phyloP scores from a whole-genome alignment of 495 filamentous ascomycete species.

The Penicillium waksmanii region DNA sequence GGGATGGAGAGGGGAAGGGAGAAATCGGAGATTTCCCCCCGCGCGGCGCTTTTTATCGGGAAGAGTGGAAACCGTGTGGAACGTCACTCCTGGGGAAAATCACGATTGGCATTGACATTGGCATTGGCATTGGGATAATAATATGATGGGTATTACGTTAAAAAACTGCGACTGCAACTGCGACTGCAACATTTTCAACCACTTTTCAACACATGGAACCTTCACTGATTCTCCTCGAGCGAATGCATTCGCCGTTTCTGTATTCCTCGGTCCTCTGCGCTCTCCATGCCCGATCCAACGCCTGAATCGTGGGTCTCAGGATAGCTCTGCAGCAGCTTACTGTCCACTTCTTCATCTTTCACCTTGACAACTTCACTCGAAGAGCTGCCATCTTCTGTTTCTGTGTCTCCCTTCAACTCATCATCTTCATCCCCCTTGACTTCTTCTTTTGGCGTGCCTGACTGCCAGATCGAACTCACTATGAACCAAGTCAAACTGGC shows the following conservation, averaged over 20 bases:
- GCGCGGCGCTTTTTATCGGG: constrained; percentile 15
- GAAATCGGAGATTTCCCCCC: constrained; percentile 22
- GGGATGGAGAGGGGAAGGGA: constrained; percentile 23
- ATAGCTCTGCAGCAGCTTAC: constrained; percentile 25
- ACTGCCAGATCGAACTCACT: constrained; percentile 42
- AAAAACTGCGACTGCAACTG: no score
- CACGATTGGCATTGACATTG: constrained; percentile 11
- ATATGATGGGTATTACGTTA: not conserved
- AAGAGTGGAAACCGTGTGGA: not conserved
- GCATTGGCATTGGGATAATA: constrained; percentile 16
- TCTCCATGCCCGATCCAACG: constrained; percentile 40
- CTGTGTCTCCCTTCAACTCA: constrained; percentile 35
- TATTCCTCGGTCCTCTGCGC: constrained; percentile 34
- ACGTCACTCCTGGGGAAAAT: constrained; percentile 8
- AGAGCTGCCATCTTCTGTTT: constrained; percentile 22
- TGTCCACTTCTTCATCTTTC: constrained; percentile 30
- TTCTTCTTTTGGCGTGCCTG: constrained; percentile 20
- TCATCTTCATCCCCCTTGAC: constrained; percentile 35
- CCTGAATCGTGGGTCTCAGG: constrained; percentile 23
- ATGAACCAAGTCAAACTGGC: constrained; percentile 61
- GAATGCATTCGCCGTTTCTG: constrained; percentile 42
- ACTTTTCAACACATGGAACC: no score
- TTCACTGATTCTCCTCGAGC: constrained; percentile 27
- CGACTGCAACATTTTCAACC: not conserved
- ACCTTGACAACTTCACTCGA: constrained; percentile 18